Evolutionary conservation across 495 filamentous ascomycete species (phyloP), one percentile per base, ranked within the genome.

Genomic region (Hypoxylon fragiforme): DNA sequence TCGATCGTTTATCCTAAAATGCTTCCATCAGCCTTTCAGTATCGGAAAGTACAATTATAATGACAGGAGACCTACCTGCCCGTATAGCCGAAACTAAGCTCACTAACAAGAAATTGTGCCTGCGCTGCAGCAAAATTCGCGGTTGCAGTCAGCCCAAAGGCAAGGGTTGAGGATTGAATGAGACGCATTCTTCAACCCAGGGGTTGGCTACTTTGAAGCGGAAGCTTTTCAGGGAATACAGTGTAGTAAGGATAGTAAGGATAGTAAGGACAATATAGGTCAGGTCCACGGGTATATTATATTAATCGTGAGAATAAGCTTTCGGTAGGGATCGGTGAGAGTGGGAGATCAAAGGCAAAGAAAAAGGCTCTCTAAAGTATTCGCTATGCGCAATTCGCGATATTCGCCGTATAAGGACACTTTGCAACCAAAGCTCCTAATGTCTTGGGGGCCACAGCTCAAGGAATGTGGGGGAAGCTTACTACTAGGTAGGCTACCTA

Each of bases 1-100:
- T 67, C 70, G 54, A 64, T 71, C 65, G 37, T 68, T 70, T 71
- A 79, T 73, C 58, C 76, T 57, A 43, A 15, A 12, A 42, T 9
- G 19, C 9, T 40, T 36, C 15, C 9, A 46, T 62, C 14, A 62
- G 59, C 38, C 31, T 30, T 5, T 3, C 16, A 14, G 8, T 19
- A 39, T 38, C 2, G 9, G 65, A 65, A 44, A 61, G 40, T 13
- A 62, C 60, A 28, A 21, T 7, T 5, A 37, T 20, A 38, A 55
- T 36, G 37, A 4, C 8, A 19, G 30, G 42, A 18, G 26, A 63
- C 77, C 49, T 74, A 89, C 86, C 78, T 85, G 41, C 74, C 71
- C 44, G 80, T 80, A 62, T 87, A 81, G 14, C 91, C 91, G 67
- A 96, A 96, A 66, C 88, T 92, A 77, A 85, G 71, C 72, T 85